Evolutionary conservation across 1,284 basidiomycete species (phyloP).

Genomic region (Moniliophthora roreri): DNA sequence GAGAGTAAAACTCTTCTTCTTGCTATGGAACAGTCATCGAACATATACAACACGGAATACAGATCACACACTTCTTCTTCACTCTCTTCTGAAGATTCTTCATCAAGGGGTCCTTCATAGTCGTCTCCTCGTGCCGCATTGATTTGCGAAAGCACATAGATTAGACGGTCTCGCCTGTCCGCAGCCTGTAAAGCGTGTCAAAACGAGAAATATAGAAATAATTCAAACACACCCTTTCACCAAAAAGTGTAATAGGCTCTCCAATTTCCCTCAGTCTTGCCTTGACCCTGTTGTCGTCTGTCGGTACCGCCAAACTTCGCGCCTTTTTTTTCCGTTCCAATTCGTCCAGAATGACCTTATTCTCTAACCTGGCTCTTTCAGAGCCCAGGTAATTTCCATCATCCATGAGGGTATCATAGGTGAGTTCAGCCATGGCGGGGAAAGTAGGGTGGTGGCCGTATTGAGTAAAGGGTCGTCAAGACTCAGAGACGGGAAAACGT

Average conservation of each 20-base stretch:
- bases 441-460: too few species aligned
- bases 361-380: slow-evolving; percentile 71
- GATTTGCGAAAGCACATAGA: slow-evolving; percentile 89
- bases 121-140: slow-evolving; percentile 78
- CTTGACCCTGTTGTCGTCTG: slow-evolving; percentile 92
- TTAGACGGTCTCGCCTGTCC: slow-evolving; percentile 90
- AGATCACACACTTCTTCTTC: slow-evolving; percentile 69
- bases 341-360: slow-evolving; percentile 84
- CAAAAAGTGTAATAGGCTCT: slow-evolving; percentile 96
- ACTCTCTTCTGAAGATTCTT: slow-evolving; percentile 64
- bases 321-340: slow-evolving; percentile 95
- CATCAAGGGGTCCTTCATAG: slow-evolving; percentile 62
- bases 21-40: slow-evolving; percentile 24
- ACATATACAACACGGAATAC: background rate
- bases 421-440: slow-evolving; percentile 66
- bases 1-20: slow-evolving; percentile 96
- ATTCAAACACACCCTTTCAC: slow-evolving; percentile 76
- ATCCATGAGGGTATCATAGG: slow-evolving; percentile 70
- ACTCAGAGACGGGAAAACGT: too few species aligned
- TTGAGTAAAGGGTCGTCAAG: too few species aligned
- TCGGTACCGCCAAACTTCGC: slow-evolving; percentile 93
- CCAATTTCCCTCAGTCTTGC: slow-evolving; percentile 88
- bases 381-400: slow-evolving; percentile 73
- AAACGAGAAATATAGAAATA: slow-evolving; percentile 14
- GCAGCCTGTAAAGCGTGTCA: slow-evolving; percentile 55